These are phyloP conservation scores for Narthecium ossifragum DNA, from an alignment of 106 monocot genomes.

Conservation along the genomic window DNA sequence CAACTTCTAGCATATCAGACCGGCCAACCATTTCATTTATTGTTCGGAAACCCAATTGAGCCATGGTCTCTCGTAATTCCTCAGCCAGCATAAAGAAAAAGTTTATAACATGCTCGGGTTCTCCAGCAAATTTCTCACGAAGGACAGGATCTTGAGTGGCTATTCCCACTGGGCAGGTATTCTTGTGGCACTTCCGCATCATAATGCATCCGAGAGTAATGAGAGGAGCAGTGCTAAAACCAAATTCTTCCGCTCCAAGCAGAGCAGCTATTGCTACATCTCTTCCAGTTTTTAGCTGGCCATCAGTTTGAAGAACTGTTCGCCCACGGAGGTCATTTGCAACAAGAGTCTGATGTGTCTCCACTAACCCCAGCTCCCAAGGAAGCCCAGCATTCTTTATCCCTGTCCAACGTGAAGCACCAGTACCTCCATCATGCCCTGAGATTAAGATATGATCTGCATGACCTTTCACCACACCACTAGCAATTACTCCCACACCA, in stretches of 20 bases:
- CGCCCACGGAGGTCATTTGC: slow-evolving; percentile 97
- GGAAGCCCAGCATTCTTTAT: slow-evolving; percentile 98
- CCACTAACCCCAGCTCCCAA: slow-evolving; percentile 98
- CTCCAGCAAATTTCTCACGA: slow-evolving; percentile 90
- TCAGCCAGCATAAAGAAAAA: slow-evolving; percentile 99
- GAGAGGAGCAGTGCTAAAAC: slow-evolving; percentile 96
- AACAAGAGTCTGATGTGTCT: slow-evolving; percentile 95
- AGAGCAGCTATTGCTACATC: slow-evolving; percentile 95
- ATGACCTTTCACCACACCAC: slow-evolving; percentile 98
- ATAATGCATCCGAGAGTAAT: slow-evolving; percentile 99
- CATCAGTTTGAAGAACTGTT: slow-evolving; percentile 90
- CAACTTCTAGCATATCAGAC: slow-evolving; percentile 87
- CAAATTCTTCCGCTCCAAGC: slow-evolving; percentile 99
- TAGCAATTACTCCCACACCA: slow-evolving; percentile 99
- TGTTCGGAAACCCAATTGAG: slow-evolving; percentile 76
- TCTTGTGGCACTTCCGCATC: slow-evolving; percentile 99
- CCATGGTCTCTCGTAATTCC: slow-evolving; percentile 95
- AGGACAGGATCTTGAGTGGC: slow-evolving; percentile 98
- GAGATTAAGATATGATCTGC: slow-evolving; percentile 99
- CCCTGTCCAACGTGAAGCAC: slow-evolving; percentile 98
- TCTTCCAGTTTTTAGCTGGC: slow-evolving; percentile 93
- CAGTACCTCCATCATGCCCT: slow-evolving; percentile 98
- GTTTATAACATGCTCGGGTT: slow-evolving; percentile 98
- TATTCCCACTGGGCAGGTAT: slow-evolving; percentile 97
- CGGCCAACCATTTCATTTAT: slow-evolving; percentile 92